Conservation (phyloP, 2,329 filamentous ascomycete genomes). For the Zymoseptoria crescenta region DNA sequence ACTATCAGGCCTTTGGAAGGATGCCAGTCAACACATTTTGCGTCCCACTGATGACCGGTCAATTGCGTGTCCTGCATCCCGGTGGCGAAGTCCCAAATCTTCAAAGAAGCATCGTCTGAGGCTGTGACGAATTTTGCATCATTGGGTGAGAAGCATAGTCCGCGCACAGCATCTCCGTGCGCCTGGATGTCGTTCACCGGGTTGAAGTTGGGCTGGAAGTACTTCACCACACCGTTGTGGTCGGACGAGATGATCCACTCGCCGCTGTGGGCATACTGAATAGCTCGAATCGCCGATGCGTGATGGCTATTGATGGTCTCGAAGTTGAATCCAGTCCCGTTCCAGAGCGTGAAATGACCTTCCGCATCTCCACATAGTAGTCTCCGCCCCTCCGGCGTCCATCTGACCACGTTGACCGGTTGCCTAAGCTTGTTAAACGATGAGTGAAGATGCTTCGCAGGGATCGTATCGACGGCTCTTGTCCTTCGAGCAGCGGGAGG, state of each 20-base stretch:
- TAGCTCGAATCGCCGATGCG: constrained; percentile 73
- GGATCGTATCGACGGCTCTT: constrained; percentile 76
- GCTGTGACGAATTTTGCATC: constrained; percentile 95
- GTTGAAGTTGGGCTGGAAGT: constrained; percentile 99
- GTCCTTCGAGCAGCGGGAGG: constrained; percentile 70
- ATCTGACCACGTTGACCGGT: constrained; percentile 91
- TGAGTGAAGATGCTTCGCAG: constrained; percentile 93
- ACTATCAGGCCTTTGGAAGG: constrained; percentile 88
- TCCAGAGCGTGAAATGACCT: constrained; percentile 97
- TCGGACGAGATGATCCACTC: constrained; percentile 96
- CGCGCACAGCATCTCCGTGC: constrained; percentile 81
- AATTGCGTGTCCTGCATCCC: constrained; percentile 76
- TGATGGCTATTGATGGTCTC: constrained; percentile 99
- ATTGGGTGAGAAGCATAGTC: constrained; percentile 86
- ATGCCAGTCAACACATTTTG: constrained; percentile 96
- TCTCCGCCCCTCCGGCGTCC: constrained; percentile 91
- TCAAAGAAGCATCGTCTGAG: constrained; percentile 84
- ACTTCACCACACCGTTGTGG: constrained; percentile 91
- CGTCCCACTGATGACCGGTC: constrained; percentile 95
- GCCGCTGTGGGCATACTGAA: constrained; percentile 87
- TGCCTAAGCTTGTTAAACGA: constrained; percentile 98
- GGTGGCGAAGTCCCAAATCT: constrained; percentile 92
- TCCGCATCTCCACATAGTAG: constrained; percentile 90
- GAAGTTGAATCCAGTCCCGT: constrained; percentile 98
- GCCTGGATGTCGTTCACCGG: constrained; percentile 93